Conservation (phyloP, 345 rosid genomes). For the Trapa bicornis region DNA sequence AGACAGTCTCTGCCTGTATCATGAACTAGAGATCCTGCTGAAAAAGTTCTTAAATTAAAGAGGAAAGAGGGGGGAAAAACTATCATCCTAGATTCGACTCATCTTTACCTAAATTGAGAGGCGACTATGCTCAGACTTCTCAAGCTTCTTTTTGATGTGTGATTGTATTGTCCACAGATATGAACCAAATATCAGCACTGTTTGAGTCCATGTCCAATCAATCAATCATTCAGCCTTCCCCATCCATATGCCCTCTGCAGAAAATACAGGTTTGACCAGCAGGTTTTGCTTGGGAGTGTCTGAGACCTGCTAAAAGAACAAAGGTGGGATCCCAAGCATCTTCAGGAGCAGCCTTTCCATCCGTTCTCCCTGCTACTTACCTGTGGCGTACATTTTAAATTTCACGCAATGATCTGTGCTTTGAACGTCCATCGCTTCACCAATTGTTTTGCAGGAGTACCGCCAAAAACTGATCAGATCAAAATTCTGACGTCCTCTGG, state of each 20-base stretch:
- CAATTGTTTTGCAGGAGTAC: no score
- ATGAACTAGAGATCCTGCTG: conserved; percentile 63
- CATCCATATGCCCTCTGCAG: not conserved
- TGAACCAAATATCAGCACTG: conserved; percentile 11
- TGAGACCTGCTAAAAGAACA: conserved; percentile 40
- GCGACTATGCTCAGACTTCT: no score
- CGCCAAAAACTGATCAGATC: no score
- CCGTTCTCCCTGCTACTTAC: conserved; percentile 54
- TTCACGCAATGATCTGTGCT: conserved; percentile 1
- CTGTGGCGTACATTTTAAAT: conserved; percentile 28
- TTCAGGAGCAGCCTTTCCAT: conserved; percentile 55
- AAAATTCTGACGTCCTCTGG: no score
- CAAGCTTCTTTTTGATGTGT: no score
- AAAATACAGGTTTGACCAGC: conserved; percentile 39
- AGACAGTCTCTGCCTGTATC: conserved; percentile 42
- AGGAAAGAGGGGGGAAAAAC: conserved; percentile 24
- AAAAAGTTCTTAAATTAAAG: conserved; percentile 42
- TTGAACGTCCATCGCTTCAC: not conserved
- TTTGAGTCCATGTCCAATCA: not conserved
- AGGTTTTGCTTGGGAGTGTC: conserved; percentile 32
- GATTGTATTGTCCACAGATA: conserved; percentile 6
- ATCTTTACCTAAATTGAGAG: no score
- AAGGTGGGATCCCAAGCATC: conserved; percentile 28
- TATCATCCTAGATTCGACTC: no score
- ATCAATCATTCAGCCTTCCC: not conserved